Percentiles rank a stretch among this genome's conserved stretches.
Conservation (phyloP, 345 rosid genomes). For the Ceriops zippeliana region DNA sequence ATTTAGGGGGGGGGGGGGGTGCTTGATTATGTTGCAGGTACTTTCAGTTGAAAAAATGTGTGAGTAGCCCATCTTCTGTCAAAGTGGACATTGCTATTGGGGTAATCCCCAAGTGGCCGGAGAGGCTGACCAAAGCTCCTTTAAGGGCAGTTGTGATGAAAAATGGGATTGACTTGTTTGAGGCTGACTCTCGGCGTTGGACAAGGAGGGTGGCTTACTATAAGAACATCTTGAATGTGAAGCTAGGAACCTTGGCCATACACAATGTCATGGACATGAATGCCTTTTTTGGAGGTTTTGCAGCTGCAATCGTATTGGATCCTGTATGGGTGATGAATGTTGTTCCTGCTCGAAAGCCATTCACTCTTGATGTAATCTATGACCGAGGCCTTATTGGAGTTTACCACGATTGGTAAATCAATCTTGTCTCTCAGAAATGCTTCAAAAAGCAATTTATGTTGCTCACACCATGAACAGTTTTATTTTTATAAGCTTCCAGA, state of each 20-base stretch:
- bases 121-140: slow-evolving; percentile 67
- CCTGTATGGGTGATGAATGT: slow-evolving; percentile 97
- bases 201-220: slow-evolving; percentile 81
- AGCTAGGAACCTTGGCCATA: slow-evolving; percentile 65
- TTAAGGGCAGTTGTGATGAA: slow-evolving; percentile 59
- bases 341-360: slow-evolving; percentile 74
- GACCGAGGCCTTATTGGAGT: slow-evolving; percentile 93
- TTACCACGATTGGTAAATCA: slow-evolving; percentile 74
- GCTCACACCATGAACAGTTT: background rate
- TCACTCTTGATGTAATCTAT: slow-evolving; percentile 67
- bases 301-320: slow-evolving; percentile 73
- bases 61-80: slow-evolving; percentile 51
- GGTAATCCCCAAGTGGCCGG: slow-evolving; percentile 70
- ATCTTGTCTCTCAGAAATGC: background rate
- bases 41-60: slow-evolving; percentile 67
- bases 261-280: slow-evolving; percentile 97
- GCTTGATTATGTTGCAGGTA: slow-evolving; percentile 55
- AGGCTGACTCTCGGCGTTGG: slow-evolving; percentile 86
- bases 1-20: slow-evolving; percentile 11
- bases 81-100: slow-evolving; percentile 69
- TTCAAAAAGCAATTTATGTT: background rate
- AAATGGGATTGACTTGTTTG: slow-evolving; percentile 78
- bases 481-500: background rate
- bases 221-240: slow-evolving; percentile 54
- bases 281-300: slow-evolving; percentile 92